phyloP scores from a whole-genome alignment of 108 stramenopile species.

The Skeletonema grethae region DNA sequence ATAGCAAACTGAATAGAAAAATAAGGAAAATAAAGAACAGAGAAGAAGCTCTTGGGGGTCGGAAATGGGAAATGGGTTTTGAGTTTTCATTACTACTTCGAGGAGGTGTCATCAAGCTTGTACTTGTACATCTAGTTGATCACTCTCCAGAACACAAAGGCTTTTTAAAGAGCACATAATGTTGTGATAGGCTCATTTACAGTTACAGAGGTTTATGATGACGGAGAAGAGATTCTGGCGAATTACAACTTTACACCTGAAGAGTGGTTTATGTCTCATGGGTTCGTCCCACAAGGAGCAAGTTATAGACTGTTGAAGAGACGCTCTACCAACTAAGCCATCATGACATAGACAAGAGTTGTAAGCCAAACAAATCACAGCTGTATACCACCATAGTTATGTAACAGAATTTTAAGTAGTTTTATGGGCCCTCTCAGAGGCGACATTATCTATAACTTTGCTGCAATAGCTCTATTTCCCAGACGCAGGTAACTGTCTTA shows the following conservation, averaged over 20 bases:
- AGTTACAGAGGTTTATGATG: neutral
- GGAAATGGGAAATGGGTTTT: too few relatives aligned
- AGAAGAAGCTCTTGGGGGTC: too few relatives aligned
- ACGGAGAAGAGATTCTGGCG: slow-evolving; percentile 1
- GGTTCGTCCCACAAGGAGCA: neutral
- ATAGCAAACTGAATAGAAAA: neutral
- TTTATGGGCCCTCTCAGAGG: too few relatives aligned
- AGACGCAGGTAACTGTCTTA: too few relatives aligned
- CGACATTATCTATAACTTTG: too few relatives aligned
- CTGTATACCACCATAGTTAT: too few relatives aligned
- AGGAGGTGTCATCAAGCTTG: slow-evolving; percentile 1
- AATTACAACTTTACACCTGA: slow-evolving; percentile 8
- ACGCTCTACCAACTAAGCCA: too few relatives aligned
- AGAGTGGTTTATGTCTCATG: slow-evolving; percentile 6
- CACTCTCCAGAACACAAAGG: neutral
- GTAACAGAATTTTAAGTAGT: too few relatives aligned
- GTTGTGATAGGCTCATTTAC: neutral
- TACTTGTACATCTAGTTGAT: slow-evolving; percentile 6
- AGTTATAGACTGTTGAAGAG: too few relatives aligned
- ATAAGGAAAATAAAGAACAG: too few relatives aligned
- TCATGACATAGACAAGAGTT: slow-evolving; percentile 3
- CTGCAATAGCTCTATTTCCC: too few relatives aligned
- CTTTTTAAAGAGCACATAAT: slow-evolving; percentile 1
- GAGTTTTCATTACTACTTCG: too few relatives aligned
- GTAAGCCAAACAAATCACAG: neutral